phyloP scores from a whole-genome alignment of 2,329 filamentous ascomycete genomes.

The Exophiala oligosperma region DNA sequence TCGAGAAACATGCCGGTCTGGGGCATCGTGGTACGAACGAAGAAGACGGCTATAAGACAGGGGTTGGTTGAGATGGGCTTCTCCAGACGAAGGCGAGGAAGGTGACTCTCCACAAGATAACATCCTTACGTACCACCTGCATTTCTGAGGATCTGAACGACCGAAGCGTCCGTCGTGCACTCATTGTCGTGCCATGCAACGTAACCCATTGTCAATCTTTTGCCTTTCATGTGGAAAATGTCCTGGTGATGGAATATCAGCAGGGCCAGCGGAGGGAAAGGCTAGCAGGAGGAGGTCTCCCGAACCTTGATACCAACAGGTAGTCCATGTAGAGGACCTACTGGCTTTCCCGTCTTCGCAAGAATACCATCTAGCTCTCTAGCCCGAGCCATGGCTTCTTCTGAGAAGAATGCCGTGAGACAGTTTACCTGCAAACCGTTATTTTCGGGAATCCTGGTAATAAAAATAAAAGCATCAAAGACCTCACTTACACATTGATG shows the following conservation, averaged over 20 bases:
- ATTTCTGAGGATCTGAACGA: constrained; percentile 32
- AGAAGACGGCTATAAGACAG: constrained; percentile 29
- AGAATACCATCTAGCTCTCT: constrained; percentile 48
- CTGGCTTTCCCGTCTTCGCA: constrained; percentile 11
- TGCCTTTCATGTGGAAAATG: constrained; percentile 28
- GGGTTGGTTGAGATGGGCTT: too few relatives aligned
- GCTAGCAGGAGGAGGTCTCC: too few relatives aligned
- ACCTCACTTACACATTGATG: constrained; percentile 21
- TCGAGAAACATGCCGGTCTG: constrained; percentile 35
- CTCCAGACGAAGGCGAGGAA: too few relatives aligned
- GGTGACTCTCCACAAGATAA: background rate
- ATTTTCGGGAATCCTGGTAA: background rate
- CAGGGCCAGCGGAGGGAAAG: background rate
- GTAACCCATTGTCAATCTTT: constrained; percentile 31
- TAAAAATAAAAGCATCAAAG: background rate
- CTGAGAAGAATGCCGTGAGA: constrained; percentile 54
- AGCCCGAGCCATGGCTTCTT: constrained; percentile 48
- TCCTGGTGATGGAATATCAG: background rate
- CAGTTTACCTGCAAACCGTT: constrained; percentile 34
- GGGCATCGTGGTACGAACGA: constrained; percentile 34
- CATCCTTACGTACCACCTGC: constrained; percentile 26
- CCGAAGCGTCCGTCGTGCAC: constrained; percentile 29
- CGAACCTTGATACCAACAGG: constrained; percentile 52
- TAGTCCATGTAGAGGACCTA: constrained; percentile 51
- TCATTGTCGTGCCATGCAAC: constrained; percentile 32